Base-by-base conservation (phyloP, 768 basidiomycete genomes). In the Agrocybe chaxingu region DNA sequence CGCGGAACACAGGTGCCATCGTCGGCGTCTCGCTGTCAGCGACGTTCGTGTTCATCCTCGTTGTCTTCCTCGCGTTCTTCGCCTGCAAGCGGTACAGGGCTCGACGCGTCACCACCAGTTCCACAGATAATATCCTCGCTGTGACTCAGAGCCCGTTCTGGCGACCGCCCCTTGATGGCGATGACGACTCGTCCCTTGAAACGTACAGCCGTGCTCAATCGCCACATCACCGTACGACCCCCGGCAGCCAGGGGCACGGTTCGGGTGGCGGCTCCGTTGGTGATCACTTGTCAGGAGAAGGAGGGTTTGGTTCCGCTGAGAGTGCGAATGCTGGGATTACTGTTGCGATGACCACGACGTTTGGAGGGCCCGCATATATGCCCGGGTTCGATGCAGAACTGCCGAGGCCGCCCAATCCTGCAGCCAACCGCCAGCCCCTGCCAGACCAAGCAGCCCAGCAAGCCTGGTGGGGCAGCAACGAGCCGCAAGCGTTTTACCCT, bases 1-100 rank as follows among this genome's bases (percentile, higher is more conserved):
- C 68, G 1, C 63, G 60, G 13, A 69, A 72, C 45, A 73, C 70
- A 2, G 69, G 65, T 8, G 74, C 67, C 8, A 70, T 74, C 35
- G 64, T 73, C 12, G 73, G 69, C 2, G 66, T 74, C 30, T 62
- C 69, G 4, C 38, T 76, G 3, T 61, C 68, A 1, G 62, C 57
- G 18, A 57, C 65, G 2, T 37, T 62, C 39, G 53, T 53, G 30
- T 55, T 73, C 13, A 54, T 73, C 12, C 24, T 67, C 7, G 54
- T 62, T 24, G 58, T 69, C 34, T 30, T 72, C 8, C 31, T 65
- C 19, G 54, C 68, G 19, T 70, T 73, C 47, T 68, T 66, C 19
- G 54, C 57, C 1, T 74, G 73, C 46, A 59, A 57, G 42, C 56
- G 63, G 18, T 67, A 64, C 45, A 58, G 60, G 42, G 50, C 58